Evolutionary conservation across 768 basidiomycete species (phyloP).

Genomic region (Amanita brunnescens): DNA sequence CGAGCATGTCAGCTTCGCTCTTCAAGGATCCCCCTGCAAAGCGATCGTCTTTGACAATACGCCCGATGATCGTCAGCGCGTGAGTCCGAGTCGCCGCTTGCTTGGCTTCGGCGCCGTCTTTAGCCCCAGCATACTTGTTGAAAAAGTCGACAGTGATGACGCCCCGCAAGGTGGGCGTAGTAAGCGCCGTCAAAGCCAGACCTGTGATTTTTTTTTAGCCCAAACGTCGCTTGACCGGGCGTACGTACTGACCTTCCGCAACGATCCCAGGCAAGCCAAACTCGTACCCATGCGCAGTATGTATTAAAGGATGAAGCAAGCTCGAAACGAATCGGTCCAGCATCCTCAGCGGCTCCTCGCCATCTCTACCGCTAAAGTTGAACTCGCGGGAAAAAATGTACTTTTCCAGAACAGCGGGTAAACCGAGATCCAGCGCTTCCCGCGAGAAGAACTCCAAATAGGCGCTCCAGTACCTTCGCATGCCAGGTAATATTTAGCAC

Average conservation of each 20-base stretch:
- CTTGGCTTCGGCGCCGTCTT: neutral
- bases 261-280: slow-evolving; percentile 49
- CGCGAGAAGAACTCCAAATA: slow-evolving; percentile 51
- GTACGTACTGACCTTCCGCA: slow-evolving; percentile 51
- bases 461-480: slow-evolving; percentile 43
- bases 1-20: slow-evolving; percentile 13
- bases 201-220: slow-evolving; percentile 26
- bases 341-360: slow-evolving; percentile 41
- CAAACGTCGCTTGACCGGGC: no score
- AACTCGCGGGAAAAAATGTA: slow-evolving; percentile 48
- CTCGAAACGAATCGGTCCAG: slow-evolving; percentile 47
- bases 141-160: neutral
- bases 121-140: neutral
- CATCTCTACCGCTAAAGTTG: slow-evolving; percentile 36
- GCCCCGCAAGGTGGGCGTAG: slow-evolving; percentile 17
- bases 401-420: slow-evolving; percentile 41
- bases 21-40: slow-evolving; percentile 16
- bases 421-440: slow-evolving; percentile 32
- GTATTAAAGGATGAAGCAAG: slow-evolving; percentile 57
- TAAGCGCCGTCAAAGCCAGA: slow-evolving; percentile 47
- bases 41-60: slow-evolving; percentile 43
- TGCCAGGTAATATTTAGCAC: neutral
- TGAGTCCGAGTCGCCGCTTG: slow-evolving; percentile 28
- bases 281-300: slow-evolving; percentile 54
- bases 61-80: slow-evolving; percentile 44